These are phyloP conservation scores for Telfairia occidentalis DNA, from an alignment of 331 rosid species.

Conservation along the genomic window DNA sequence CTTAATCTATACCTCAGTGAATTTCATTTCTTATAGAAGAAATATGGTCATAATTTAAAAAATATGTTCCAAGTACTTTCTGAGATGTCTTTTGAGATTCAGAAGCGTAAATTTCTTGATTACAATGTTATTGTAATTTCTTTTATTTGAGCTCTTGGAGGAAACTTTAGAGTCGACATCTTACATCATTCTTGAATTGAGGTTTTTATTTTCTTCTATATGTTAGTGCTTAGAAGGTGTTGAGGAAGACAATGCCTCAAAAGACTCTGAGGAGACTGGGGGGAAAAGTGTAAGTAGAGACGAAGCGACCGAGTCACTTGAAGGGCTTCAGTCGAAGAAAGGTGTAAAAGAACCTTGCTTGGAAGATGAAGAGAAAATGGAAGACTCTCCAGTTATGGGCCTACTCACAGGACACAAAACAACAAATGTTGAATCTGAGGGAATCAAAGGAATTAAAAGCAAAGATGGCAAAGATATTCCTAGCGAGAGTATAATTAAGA, in stretches of 20 bases:
- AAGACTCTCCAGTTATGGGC: slow-evolving; percentile 68
- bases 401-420: slow-evolving; percentile 40
- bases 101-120: background rate
- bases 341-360: slow-evolving; percentile 34
- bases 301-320: slow-evolving; percentile 31
- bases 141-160: background rate
- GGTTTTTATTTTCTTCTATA: slow-evolving; percentile 10
- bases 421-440: slow-evolving; percentile 28
- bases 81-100: background rate
- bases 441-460: slow-evolving; percentile 34
- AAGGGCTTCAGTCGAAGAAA: slow-evolving; percentile 31
- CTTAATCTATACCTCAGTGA: background rate
- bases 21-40: background rate
- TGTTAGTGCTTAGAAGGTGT: slow-evolving; percentile 60
- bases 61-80: background rate
- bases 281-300: slow-evolving; percentile 32
- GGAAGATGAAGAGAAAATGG: slow-evolving; percentile 55
- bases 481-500: slow-evolving; percentile 46
- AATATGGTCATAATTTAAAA: background rate
- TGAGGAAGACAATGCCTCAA: slow-evolving; percentile 37
- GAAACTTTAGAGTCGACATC: background rate
- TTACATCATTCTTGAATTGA: background rate
- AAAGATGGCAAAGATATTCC: slow-evolving; percentile 35
- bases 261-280: slow-evolving; percentile 34
- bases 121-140: background rate